These are phyloP conservation scores for Xylariaceae sp. DNA, from an alignment of 2,329 filamentous ascomycete species.

Conservation along the genomic window DNA sequence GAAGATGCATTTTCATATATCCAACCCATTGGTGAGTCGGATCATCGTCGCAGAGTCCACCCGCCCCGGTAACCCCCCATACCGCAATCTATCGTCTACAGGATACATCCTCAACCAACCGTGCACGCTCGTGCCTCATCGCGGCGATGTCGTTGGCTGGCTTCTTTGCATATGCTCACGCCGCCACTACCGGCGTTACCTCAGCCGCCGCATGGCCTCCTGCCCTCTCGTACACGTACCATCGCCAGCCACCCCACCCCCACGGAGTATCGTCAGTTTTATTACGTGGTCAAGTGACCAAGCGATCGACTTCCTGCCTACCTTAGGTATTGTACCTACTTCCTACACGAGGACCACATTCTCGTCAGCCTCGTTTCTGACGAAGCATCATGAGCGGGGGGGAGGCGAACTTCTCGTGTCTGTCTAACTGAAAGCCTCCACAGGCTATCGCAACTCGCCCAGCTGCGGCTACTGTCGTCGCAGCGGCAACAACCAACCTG, in stretches of 20 bases:
- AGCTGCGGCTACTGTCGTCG: constrained; percentile 14
- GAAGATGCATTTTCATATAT: constrained; percentile 41
- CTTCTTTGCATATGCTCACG: constrained; percentile 21
- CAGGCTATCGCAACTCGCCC: constrained; percentile 12
- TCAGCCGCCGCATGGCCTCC: background rate
- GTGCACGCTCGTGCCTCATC: constrained; percentile 41
- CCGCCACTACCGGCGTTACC: constrained; percentile 18
- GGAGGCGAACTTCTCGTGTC: too few species aligned
- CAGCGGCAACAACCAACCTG: constrained; percentile 37
- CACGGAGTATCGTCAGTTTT: too few species aligned
- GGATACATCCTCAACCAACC: constrained; percentile 35
- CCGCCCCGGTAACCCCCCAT: constrained; percentile 11
- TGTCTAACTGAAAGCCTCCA: too few species aligned
- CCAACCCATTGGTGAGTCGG: constrained; percentile 47
- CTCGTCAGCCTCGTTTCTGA: too few species aligned
- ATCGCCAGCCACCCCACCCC: too few species aligned
- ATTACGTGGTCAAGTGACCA: too few species aligned
- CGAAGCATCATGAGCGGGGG: too few species aligned
- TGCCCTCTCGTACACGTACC: too few species aligned
- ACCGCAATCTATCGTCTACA: too few species aligned
- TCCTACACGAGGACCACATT: too few species aligned
- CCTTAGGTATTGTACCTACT: too few species aligned
- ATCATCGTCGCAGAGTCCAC: constrained; percentile 4
- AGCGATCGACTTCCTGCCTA: too few species aligned
- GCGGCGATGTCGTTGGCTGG: constrained; percentile 37